Evolutionary conservation across 208 protist species (phyloP).

Genomic region (Endotrypanum monterogeii): DNA sequence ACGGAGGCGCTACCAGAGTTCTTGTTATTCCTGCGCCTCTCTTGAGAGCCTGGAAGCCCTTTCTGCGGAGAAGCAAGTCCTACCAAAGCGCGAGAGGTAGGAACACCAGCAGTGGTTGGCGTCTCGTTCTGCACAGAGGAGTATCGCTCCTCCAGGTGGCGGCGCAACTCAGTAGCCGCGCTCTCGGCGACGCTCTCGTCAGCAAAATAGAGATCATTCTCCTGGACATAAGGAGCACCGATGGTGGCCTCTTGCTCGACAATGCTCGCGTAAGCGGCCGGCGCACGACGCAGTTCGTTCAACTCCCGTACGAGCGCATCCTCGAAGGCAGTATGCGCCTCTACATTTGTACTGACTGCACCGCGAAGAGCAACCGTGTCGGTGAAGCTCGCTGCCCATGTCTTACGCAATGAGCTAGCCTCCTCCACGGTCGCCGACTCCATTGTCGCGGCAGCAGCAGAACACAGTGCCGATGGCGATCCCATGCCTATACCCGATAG

Average conservation of each 20-base stretch:
- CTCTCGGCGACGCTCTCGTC: slow-evolving; percentile 36
- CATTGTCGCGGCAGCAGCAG: background rate
- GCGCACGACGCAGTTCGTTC: slow-evolving; percentile 65
- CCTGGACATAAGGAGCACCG: slow-evolving; percentile 64
- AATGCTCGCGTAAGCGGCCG: slow-evolving; percentile 56
- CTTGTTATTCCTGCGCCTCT: slow-evolving; percentile 12
- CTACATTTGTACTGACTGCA: slow-evolving; percentile 53
- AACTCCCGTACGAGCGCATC: slow-evolving; percentile 62
- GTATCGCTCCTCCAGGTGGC: slow-evolving; percentile 8
- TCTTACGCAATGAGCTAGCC: slow-evolving; percentile 24
- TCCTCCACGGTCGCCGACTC: slow-evolving; percentile 23
- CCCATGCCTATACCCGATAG: background rate
- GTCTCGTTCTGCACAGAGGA: slow-evolving; percentile 2
- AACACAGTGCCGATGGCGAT: background rate
- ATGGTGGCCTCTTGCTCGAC: slow-evolving; percentile 66
- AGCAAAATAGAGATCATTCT: slow-evolving; percentile 52
- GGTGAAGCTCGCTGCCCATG: slow-evolving; percentile 38
- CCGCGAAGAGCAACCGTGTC: slow-evolving; percentile 41
- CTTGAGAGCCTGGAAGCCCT: background rate
- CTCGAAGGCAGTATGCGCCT: slow-evolving; percentile 70
- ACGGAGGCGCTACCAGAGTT: background rate
- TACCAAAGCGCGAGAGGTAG: background rate
- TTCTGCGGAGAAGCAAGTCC: background rate
- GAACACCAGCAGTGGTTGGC: background rate
- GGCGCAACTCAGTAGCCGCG: slow-evolving; percentile 16